These are phyloP conservation scores for Pythium biforme DNA, from an alignment of 352 stramenopile species.

Conservation along the genomic window DNA sequence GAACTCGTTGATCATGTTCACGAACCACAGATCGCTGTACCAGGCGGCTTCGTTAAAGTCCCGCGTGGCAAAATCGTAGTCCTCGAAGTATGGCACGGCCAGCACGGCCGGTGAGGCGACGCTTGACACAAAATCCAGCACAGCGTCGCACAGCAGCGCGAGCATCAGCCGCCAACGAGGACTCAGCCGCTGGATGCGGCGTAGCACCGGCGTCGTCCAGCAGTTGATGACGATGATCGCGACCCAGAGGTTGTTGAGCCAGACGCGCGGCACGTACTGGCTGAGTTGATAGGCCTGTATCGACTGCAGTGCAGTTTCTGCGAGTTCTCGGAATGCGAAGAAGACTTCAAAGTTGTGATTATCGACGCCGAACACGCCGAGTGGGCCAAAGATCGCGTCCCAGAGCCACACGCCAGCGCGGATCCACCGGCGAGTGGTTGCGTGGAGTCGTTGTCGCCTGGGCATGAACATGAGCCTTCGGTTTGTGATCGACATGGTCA, in stretches of 20 bases:
- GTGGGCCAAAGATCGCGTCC: slow-evolving; percentile 14
- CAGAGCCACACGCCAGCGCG: not conserved
- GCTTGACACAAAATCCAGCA: slow-evolving; percentile 41
- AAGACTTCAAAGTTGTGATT: slow-evolving; percentile 21
- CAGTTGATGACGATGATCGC: slow-evolving; percentile 33
- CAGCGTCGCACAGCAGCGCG: slow-evolving; percentile 29
- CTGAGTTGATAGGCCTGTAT: slow-evolving; percentile 27
- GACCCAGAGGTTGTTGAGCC: slow-evolving; percentile 31
- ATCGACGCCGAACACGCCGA: slow-evolving; percentile 23
- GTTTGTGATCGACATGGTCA: slow-evolving; percentile 11
- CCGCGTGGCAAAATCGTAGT: slow-evolving; percentile 18
- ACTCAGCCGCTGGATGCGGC: slow-evolving; percentile 15
- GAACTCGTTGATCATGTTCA: slow-evolving; percentile 29
- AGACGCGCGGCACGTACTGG: slow-evolving; percentile 22
- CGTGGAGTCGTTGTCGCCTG: not conserved
- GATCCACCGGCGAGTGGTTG: not conserved
- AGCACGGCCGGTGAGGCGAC: slow-evolving; percentile 34
- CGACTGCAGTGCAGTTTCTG: slow-evolving; percentile 25
- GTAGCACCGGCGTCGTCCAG: slow-evolving; percentile 36
- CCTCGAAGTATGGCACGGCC: slow-evolving; percentile 17
- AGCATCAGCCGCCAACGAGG: slow-evolving; percentile 29
- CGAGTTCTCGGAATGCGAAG: slow-evolving; percentile 20
- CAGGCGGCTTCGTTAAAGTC: slow-evolving; percentile 22
- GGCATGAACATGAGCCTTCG: slow-evolving; percentile 18
- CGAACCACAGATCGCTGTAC: slow-evolving; percentile 26